Conservation (phyloP, 306 rosid genomes). For the Dryas octopetala region DNA sequence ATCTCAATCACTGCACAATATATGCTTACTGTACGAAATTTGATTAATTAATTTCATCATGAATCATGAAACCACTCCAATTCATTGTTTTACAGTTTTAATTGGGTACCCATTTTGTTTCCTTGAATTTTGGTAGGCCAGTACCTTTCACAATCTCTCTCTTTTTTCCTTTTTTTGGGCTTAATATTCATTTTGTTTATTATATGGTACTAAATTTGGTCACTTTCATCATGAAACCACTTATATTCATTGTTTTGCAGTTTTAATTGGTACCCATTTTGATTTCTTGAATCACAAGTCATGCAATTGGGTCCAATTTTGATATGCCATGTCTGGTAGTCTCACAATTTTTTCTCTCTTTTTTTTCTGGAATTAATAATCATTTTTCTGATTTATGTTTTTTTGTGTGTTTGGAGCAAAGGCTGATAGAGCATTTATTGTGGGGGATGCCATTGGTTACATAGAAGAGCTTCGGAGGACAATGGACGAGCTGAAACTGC, state of each 20-base stretch:
- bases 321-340: neutral
- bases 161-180: too few relatives aligned
- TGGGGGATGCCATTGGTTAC: conserved; percentile 68
- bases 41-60: neutral
- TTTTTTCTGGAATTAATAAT: neutral
- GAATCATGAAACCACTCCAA: neutral
- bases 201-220: too few relatives aligned
- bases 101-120: neutral
- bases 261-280: neutral
- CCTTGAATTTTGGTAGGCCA: too few relatives aligned
- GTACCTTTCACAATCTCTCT: too few relatives aligned
- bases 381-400: conserved; percentile 7
- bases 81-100: neutral
- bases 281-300: neutral
- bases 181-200: too few relatives aligned
- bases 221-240: too few relatives aligned
- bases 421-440: conserved; percentile 76
- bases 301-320: neutral
- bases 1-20: neutral
- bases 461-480: conserved; percentile 64
- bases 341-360: neutral
- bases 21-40: neutral
- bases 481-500: conserved; percentile 54
- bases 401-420: conserved; percentile 15
- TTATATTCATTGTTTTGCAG: neutral